Evolutionary conservation across 1,139 yeast species (phyloP), one percentile per base, ranked within the genome.

Genomic region (Sugiyamaella grinbergsii): DNA sequence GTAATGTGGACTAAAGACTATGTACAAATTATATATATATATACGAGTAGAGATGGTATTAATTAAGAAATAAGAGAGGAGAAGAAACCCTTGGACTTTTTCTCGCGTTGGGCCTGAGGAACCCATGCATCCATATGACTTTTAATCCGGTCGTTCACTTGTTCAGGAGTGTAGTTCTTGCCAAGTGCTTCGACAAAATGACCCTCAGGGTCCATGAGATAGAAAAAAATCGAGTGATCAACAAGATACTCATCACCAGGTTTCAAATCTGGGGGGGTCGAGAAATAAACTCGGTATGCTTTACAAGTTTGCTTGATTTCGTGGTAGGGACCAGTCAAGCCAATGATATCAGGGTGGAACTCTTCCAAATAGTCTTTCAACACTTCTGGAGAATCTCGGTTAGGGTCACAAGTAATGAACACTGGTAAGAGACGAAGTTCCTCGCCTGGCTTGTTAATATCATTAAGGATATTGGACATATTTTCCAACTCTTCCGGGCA

Each of bases 401-500:
- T 91, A 1, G 98, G 98, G 67, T 93, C 98, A 71, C 98, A 93
- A 7, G 98, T 90, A 58, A 93, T 85, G 68, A 93, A 93, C 22
- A 93, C 71, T 0, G 98, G 95, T 69, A 86, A 95, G 47, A 90
- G 52, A 47, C 54, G 51, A 36, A 54, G 53, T 42, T 57, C 65
- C 44, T 81, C 74, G 28, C 75, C 74, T 48, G 81, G 77, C 57
- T 80, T 77, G 61, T 84, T 80, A 37, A 63, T 59, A 32, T 75
- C 79, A 48, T 82, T 79, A 58, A 93, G 71, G 79, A 94, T 87
- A 29, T 80, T 77, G 2, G 95, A 88, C 67, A 93, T 76, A 65
- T 91, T 89, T 66, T 93, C 98, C 57, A 93, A 78, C 69, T 93
- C 98, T 66, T 93, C 98, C 7, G 98, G 98, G 69, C 98, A 93